Percentiles rank a stretch among this genome's conserved stretches.
Evolutionary conservation across 2,329 filamentous ascomycete genomes (phyloP).

Genomic region (Stagonosporopsis tanaceti): DNA sequence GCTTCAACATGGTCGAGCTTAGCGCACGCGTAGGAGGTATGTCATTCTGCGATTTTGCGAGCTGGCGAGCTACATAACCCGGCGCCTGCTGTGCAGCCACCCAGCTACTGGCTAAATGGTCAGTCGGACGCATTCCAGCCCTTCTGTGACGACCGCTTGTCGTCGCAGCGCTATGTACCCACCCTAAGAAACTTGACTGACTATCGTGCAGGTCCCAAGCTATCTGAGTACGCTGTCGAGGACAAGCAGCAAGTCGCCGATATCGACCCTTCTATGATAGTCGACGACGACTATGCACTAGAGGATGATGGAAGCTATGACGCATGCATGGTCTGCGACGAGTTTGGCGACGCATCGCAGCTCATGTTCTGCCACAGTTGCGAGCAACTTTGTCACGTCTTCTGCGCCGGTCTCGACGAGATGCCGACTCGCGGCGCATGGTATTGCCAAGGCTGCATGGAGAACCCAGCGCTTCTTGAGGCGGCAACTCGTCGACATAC

Average conservation of each 20-base stretch:
- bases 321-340: conserved; percentile 86
- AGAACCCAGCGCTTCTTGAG: conserved; percentile 49
- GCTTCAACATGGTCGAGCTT: conserved; percentile 89
- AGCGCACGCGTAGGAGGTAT: conserved; percentile 80
- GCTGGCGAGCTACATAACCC: conserved; percentile 26
- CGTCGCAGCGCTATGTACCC: conserved; percentile 12
- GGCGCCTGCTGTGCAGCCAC: conserved; percentile 29
- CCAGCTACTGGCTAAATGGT: conserved; percentile 39
- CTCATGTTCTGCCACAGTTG: conserved; percentile 92
- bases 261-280: conserved; percentile 80
- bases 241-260: conserved; percentile 91
- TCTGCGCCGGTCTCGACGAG: conserved; percentile 83
- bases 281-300: conserved; percentile 71
- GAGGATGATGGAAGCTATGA: conserved; percentile 57
- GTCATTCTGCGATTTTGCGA: conserved; percentile 32
- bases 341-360: conserved; percentile 80
- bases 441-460: conserved; percentile 86
- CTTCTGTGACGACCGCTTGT: conserved; percentile 19
- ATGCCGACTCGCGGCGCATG: conserved; percentile 77
- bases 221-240: conserved; percentile 71
- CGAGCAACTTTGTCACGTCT: conserved; percentile 87
- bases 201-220: conserved; percentile 57
- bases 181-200: conserved; percentile 25
- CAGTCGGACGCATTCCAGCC: conserved; percentile 39
- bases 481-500: conserved; percentile 43